Evolutionary conservation across 1,139 yeast genomes (phyloP).

Genomic region (Geotrichum klebahnii): DNA sequence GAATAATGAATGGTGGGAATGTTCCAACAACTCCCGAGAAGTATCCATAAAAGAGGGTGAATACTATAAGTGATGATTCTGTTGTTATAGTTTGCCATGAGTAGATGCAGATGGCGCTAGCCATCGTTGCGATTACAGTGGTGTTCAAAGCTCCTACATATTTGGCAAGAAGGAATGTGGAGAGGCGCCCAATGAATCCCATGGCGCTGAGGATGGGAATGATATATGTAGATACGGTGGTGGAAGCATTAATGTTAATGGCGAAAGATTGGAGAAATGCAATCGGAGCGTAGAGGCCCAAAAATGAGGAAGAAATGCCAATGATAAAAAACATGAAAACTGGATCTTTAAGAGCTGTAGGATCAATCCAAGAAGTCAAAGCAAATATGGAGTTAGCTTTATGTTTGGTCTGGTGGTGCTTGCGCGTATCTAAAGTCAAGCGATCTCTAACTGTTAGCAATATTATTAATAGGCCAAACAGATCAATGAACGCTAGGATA

Average conservation of each 20-base stretch:
- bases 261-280: slow-evolving; percentile 18
- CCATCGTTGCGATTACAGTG: slow-evolving; percentile 1
- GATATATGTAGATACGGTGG: slow-evolving; percentile 5
- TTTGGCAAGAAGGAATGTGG: slow-evolving; percentile 10
- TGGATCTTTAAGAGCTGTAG: slow-evolving; percentile 14
- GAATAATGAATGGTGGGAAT: slow-evolving; percentile 43
- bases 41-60: slow-evolving; percentile 43
- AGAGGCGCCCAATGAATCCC: slow-evolving; percentile 11
- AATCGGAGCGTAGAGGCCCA: slow-evolving; percentile 13
- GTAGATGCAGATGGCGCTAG: not conserved
- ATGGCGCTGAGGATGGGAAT: slow-evolving; percentile 10
- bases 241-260: slow-evolving; percentile 1
- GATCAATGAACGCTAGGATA: slow-evolving; percentile 32
- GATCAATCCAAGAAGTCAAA: slow-evolving; percentile 10
- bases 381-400: slow-evolving; percentile 6
- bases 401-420: not conserved
- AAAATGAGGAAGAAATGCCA: slow-evolving; percentile 12
- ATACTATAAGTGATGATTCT: slow-evolving; percentile 8
- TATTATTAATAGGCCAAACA: slow-evolving; percentile 1
- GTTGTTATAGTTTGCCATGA: slow-evolving; percentile 4
- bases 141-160: slow-evolving; percentile 13
- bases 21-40: slow-evolving; percentile 47
- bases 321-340: slow-evolving; percentile 16
- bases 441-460: slow-evolving; percentile 7
- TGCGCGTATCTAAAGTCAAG: slow-evolving; percentile 7